These are phyloP conservation scores for Cladosporium sp. DNA, from an alignment of 2,329 filamentous ascomycete genomes.

Conservation along the genomic window DNA sequence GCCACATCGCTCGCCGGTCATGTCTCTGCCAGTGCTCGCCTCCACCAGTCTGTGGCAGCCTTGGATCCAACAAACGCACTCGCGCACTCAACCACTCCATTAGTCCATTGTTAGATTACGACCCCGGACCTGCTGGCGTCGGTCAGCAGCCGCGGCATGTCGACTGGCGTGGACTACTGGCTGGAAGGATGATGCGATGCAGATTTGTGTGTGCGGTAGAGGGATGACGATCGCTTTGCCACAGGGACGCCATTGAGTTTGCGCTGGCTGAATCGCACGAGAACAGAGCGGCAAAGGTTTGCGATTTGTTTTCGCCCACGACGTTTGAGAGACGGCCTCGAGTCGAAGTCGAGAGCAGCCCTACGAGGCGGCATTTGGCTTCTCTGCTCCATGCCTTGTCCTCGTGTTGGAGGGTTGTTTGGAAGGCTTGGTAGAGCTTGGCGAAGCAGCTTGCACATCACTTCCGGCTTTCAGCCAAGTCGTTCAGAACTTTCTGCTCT, in stretches of 20 bases:
- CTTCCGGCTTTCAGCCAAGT: slow-evolving; percentile 11
- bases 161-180: slow-evolving; percentile 2
- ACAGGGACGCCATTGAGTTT: too few relatives aligned
- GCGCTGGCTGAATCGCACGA: neutral
- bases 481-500: neutral
- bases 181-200: slow-evolving; percentile 1
- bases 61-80: slow-evolving; percentile 1
- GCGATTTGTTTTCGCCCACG: neutral
- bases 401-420: slow-evolving; percentile 8
- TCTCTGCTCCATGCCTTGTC: neutral
- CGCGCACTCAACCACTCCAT: slow-evolving; percentile 6
- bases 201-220: neutral
- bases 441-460: slow-evolving; percentile 6
- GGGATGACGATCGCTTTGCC: too few relatives aligned
- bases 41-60: slow-evolving; percentile 4
- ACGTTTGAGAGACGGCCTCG: neutral
- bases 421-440: slow-evolving; percentile 13
- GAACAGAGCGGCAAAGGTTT: neutral
- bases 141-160: slow-evolving; percentile 1
- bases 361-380: slow-evolving; percentile 8
- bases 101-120: neutral
- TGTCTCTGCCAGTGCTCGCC: slow-evolving; percentile 1
- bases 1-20: neutral
- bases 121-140: slow-evolving; percentile 3
- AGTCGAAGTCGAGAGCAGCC: slow-evolving; percentile 3